These are phyloP conservation scores for Xylaria longipes DNA, from an alignment of 495 filamentous ascomycete genomes.

Conservation along the genomic window DNA sequence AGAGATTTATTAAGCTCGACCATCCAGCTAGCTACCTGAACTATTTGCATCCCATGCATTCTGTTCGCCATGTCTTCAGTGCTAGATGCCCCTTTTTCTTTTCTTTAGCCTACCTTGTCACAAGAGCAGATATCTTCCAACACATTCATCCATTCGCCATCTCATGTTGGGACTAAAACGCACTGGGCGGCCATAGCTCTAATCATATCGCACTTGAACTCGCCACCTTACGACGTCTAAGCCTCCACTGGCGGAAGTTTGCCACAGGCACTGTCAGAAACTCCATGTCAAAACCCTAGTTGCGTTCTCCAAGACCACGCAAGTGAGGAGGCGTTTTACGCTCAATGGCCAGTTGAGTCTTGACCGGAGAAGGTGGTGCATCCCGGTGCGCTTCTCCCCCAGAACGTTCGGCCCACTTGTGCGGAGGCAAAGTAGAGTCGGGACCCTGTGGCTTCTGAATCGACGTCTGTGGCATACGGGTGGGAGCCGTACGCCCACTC, in stretches of 20 bases:
- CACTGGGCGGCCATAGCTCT: not conserved
- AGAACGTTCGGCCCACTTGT: not conserved
- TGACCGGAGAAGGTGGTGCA: not conserved
- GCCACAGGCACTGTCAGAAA: not conserved
- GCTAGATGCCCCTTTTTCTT: not conserved
- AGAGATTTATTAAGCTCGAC: not conserved
- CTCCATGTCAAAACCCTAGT: not conserved
- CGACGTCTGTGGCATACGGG: not conserved
- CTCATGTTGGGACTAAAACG: not conserved
- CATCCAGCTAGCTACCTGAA: not conserved
- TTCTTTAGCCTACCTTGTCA: not conserved
- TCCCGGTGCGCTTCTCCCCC: not conserved
- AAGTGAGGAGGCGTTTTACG: constrained; percentile 13
- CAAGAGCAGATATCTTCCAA: not conserved
- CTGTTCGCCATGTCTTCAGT: not conserved
- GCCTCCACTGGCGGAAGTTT: not conserved
- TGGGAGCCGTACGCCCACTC: not conserved
- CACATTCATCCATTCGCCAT: not conserved
- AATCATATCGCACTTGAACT: not conserved
- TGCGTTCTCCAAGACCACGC: constrained; percentile 2
- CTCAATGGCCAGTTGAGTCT: not conserved
- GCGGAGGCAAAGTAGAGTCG: not conserved
- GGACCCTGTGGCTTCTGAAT: not conserved
- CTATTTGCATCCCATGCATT: not conserved
- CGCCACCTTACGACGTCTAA: not conserved